A percentile compares a stretch with the other conserved stretches of the same genome.
Conservation (phyloP, 257 asterid species). For the Solanum sejunctum region DNA sequence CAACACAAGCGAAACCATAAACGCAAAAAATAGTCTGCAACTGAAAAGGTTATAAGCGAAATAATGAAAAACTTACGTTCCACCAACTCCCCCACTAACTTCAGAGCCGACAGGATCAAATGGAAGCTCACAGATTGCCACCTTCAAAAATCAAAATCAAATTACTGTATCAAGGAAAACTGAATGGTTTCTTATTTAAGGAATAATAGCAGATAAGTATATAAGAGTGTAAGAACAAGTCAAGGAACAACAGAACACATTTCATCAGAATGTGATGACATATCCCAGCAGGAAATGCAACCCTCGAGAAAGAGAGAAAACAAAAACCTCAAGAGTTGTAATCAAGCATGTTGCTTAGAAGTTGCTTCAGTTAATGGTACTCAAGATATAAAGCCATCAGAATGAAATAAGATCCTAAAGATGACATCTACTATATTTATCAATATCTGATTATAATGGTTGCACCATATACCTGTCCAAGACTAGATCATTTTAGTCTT, state of each 20-base stretch:
- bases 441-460: not conserved
- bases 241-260: not conserved
- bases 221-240: not conserved
- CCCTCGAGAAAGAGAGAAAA: not conserved
- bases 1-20: not conserved
- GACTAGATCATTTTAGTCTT: not conserved
- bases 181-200: not conserved
- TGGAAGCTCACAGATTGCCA: conserved; percentile 96
- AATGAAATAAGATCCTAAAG: not conserved
- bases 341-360: not conserved
- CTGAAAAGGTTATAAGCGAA: not conserved
- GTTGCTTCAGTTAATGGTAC: not conserved
- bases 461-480: not conserved
- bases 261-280: not conserved
- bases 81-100: conserved; percentile 90
- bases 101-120: conserved; percentile 96
- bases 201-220: not conserved
- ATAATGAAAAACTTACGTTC: conserved; percentile 60
- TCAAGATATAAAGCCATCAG: not conserved
- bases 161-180: not conserved
- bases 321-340: not conserved
- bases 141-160: conserved; percentile 29
- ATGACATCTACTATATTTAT: not conserved
- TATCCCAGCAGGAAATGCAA: not conserved
- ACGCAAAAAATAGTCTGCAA: not conserved